Conservation (phyloP, 2,329 filamentous ascomycete species). For the Fusarium tanahbumbuense region DNA sequence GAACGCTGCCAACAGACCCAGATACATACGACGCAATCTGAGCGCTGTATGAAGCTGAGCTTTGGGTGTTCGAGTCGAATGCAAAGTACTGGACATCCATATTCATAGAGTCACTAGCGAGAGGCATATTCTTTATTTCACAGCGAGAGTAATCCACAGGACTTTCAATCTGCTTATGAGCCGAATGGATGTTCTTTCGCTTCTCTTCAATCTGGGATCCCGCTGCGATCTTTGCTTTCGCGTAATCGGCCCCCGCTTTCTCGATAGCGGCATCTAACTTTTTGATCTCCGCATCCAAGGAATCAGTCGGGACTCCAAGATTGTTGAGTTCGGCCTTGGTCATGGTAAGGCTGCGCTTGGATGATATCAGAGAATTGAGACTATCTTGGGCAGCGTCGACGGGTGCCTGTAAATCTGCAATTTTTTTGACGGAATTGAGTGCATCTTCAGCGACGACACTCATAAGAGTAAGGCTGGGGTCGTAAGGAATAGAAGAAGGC, state of each 20-base stretch:
- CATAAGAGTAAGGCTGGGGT: constrained; percentile 20
- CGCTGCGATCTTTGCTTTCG: neutral
- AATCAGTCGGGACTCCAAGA: neutral
- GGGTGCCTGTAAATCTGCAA: neutral
- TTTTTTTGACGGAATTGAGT: neutral
- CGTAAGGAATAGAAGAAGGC: constrained; percentile 22
- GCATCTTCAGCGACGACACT: constrained; percentile 3
- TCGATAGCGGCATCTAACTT: neutral
- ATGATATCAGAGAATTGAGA: constrained; percentile 25
- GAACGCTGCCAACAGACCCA: neutral
- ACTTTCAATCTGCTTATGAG: constrained; percentile 15
- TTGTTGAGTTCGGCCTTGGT: constrained; percentile 34
- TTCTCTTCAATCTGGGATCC: neutral
- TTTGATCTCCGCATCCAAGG: neutral
- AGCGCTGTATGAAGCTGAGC: neutral
- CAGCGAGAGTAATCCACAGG: constrained; percentile 22
- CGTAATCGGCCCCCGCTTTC: neutral
- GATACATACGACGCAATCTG: neutral
- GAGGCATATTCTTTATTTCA: constrained; percentile 26
- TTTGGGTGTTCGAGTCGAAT: neutral
- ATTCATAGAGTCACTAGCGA: constrained; percentile 26
- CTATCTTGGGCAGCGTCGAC: constrained; percentile 26
- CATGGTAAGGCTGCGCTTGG: constrained; percentile 28
- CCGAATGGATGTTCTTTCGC: neutral
- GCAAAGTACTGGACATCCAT: constrained; percentile 36